A percentile compares a stretch with the other conserved stretches of the same genome.
Evolutionary conservation across 495 filamentous ascomycete species (phyloP).

Genomic region (Peziza echinospora): DNA sequence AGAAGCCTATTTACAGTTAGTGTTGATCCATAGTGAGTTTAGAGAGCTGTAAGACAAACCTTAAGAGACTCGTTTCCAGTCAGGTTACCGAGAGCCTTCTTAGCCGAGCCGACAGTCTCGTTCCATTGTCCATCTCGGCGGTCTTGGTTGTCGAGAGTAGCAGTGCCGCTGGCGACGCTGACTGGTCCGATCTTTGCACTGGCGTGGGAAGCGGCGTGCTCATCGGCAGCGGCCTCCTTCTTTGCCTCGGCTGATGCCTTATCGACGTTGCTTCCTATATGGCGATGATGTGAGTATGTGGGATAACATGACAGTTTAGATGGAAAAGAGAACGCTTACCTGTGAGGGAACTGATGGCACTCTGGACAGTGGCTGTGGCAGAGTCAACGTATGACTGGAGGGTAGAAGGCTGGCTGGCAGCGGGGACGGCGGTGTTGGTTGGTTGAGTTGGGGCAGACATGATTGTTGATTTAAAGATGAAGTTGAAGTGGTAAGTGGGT

Average conservation of each 20-base stretch:
- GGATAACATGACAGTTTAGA: slow-evolving; percentile 7
- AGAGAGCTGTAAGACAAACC: too few relatives aligned
- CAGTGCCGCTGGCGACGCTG: slow-evolving; percentile 45
- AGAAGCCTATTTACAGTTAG: too few relatives aligned
- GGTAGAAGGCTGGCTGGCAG: slow-evolving; percentile 42
- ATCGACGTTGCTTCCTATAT: slow-evolving; percentile 17
- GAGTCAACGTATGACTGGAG: slow-evolving; percentile 61
- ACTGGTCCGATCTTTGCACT: slow-evolving; percentile 47
- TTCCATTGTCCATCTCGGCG: slow-evolving; percentile 56
- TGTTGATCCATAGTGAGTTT: too few relatives aligned
- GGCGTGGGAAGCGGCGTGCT: slow-evolving; percentile 50
- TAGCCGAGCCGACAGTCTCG: slow-evolving; percentile 66
- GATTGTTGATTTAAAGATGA: too few relatives aligned
- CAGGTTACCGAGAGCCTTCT: slow-evolving; percentile 58
- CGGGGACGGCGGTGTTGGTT: slow-evolving; percentile 3
- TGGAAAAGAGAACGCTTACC: slow-evolving; percentile 27
- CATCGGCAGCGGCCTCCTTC: slow-evolving; percentile 36
- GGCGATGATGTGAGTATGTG: background rate
- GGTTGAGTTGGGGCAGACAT: background rate
- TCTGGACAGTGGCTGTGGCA: slow-evolving; percentile 53
- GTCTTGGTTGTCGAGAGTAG: slow-evolving; percentile 50
- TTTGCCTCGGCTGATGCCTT: slow-evolving; percentile 30
- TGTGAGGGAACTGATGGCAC: slow-evolving; percentile 46
- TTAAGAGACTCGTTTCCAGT: slow-evolving; percentile 56
- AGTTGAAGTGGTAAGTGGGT: too few relatives aligned